These are phyloP conservation scores for Pseudocercospora eumusae DNA, from an alignment of 2,329 filamentous ascomycete species.

Conservation along the genomic window DNA sequence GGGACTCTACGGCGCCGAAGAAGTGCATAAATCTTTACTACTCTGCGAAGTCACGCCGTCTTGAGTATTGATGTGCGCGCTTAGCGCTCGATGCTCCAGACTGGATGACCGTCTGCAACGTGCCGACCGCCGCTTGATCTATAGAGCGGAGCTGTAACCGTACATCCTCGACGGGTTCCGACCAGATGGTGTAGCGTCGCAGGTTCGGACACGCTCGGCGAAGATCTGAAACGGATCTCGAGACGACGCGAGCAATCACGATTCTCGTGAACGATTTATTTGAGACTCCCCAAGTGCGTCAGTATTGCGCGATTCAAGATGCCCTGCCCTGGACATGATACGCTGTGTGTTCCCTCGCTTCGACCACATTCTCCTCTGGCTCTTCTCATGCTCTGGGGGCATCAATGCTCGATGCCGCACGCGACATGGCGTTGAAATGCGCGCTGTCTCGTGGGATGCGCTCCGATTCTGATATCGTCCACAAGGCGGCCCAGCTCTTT, in stretches of 20 bases:
- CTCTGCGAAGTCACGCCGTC: too few relatives aligned
- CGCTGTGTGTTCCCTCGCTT: not conserved
- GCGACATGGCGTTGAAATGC: not conserved
- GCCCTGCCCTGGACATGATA: not conserved
- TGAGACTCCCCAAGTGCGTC: not conserved
- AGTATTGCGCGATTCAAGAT: not conserved
- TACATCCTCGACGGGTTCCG: too few relatives aligned
- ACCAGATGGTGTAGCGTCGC: too few relatives aligned
- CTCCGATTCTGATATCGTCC: not conserved
- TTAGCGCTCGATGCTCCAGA: too few relatives aligned
- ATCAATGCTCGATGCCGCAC: not conserved
- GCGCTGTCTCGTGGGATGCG: not conserved
- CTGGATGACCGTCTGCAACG: too few relatives aligned
- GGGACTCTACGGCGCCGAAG: too few relatives aligned
- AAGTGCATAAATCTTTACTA: too few relatives aligned
- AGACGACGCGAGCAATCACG: not conserved
- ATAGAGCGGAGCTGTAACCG: too few relatives aligned
- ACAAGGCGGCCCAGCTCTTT: not conserved
- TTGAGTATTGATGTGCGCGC: too few relatives aligned
- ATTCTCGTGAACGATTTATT: conserved; percentile 1
- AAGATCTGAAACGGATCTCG: not conserved
- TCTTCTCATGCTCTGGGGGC: not conserved
- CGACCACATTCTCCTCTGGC: not conserved
- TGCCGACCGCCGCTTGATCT: too few relatives aligned
- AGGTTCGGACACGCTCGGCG: not conserved